Base-by-base conservation (phyloP, 371 early-diverging fungal genomes). In the Cokeromyces recurvatus region DNA sequence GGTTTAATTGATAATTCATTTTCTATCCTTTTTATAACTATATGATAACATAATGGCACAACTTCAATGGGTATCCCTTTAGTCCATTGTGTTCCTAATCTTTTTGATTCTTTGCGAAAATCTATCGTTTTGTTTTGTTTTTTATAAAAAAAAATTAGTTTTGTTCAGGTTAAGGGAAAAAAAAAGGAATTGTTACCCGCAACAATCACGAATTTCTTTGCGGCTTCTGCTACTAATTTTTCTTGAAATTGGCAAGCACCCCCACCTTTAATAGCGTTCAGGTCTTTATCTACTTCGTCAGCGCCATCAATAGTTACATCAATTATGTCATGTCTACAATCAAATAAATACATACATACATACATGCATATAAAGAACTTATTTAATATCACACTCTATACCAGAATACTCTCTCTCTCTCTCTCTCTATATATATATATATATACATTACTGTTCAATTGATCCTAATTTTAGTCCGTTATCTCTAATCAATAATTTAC, bases 301-400 rank as follows among this genome's bases (percentile, higher is more conserved):
- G 94, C 95, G 12, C 96, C 94, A 49, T 95, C 96, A 50, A 95
- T 91, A 19, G 92, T 86, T n/a, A 95, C 83, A 57, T 95, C 94
- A 43, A 96, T 81, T 12, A 65, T 63, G 1, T 85, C 74, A 51
- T 71, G 74, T 41, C 79, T 74, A 29, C 29, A 5, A 29, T 8
- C 29, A 29, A 5, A 11, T 29, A 29, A 29, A 29, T 29, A 29
- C n/a, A n/a, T n/a, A n/a, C n/a, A n/a, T n/a, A n/a, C n/a, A n/a
- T n/a, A n/a, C n/a, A n/a, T n/a, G n/a, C n/a, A n/a, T n/a, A n/a
- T n/a, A n/a, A n/a, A n/a, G n/a, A n/a, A n/a, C n/a, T n/a, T n/a
- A n/a, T n/a, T n/a, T n/a, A n/a, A n/a, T n/a, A n/a, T n/a, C n/a
- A n/a, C n/a, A n/a, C n/a, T n/a, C n/a, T n/a, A n/a, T n/a, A n/a